Evolutionary conservation across 1,284 basidiomycete genomes (phyloP), one percentile per base, ranked within the genome.

Genomic region (Phlebopus sp.): DNA sequence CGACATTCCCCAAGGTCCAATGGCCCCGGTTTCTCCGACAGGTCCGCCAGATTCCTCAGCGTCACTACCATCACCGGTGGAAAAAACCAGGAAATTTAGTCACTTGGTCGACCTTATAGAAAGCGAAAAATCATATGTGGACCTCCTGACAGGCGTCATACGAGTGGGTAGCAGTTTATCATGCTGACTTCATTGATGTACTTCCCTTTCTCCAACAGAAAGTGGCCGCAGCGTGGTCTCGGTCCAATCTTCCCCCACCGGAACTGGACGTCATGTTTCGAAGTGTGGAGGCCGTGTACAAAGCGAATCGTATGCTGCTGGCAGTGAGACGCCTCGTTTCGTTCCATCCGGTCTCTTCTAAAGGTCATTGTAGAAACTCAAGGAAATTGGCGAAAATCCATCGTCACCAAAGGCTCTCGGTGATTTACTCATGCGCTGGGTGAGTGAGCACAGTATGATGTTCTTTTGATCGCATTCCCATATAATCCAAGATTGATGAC

Each of bases 371-470:
- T 65, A 96, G 93, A 90, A 90, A 78, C 75, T 99, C 52, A 92
- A 90, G 67, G 94, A 97, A 54, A 95, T 99, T 52, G 96, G 93
- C 7, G 82, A 89, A 37, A 92, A 89, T 68, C 94, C 95, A 0
- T 85, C 92, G 1, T 92, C 90, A n/a, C 92, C 96, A 13, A 97
- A 96, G 65, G 92, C 90, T 10, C 78, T 99, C 17, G 96, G 96
- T 41, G 96, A 98, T 68, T 72, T 99, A 40, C 77, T 99, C 50
- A 97, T 98, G 90, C 86, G 90, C 70, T 99, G 95, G 96, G 93
- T 96, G 57, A 59, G 69, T 60, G 40, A 21, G 14, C 27, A 35
- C 36, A 42, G 50, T 40, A 37, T 37, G 44, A 51, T 5, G 35
- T 29, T 8, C 49, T 23, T 36, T 42, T 30, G 42, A 15, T 42